Base-by-base conservation (phyloP, 441 rosid genomes). In the Gossypium davidsonii region DNA sequence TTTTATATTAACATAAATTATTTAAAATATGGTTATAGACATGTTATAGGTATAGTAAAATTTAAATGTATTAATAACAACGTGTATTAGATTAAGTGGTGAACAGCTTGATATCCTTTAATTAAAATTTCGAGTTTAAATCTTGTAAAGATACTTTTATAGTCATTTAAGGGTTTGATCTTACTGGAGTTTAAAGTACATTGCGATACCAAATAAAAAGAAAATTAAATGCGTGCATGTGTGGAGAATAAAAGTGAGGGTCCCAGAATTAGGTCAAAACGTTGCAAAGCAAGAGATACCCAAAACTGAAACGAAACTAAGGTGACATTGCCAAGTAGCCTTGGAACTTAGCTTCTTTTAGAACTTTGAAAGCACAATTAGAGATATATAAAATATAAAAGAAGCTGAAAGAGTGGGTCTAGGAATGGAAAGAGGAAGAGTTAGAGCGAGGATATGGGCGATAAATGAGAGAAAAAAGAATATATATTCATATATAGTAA, bases 401-500 rank as follows among this genome's bases (percentile, higher is more conserved):
- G 58, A 44, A 34, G 69, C 51, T 17, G 65, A 55, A 18, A 60
- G 52, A 25, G 82, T 37, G 51, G 77, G 79, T 77, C 72, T 74
- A 69, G 86, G 73, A 82, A 65, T 65, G 15, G 75, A 79, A 71
- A 34, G 69, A 70, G 83, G 79, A 15, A 74, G 73, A 70, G 84
- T 63, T 80, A 65, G 83, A 85, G 84, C 87, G 82, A 83, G 76
- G 80, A 78, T 79, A 49, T 77, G 79, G 87, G 74, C 87, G 70
- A 79, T 23, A 74, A 71, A 67, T 66, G 39, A 63, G 78, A 71
- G 25, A 58, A 51, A 62, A 68, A 61, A 18, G 76, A 4, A 55
- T 2, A 65, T 58, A 56, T 67, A 44, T 72, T 60, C 44, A 53
- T 7, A 53, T 18, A 25, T 77, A 2, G 11, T 28, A 51, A 65